Evolutionary conservation across 1,284 basidiomycete genomes (phyloP), one percentile per base, ranked within the genome.

Genomic region (Peniophora sp.): DNA sequence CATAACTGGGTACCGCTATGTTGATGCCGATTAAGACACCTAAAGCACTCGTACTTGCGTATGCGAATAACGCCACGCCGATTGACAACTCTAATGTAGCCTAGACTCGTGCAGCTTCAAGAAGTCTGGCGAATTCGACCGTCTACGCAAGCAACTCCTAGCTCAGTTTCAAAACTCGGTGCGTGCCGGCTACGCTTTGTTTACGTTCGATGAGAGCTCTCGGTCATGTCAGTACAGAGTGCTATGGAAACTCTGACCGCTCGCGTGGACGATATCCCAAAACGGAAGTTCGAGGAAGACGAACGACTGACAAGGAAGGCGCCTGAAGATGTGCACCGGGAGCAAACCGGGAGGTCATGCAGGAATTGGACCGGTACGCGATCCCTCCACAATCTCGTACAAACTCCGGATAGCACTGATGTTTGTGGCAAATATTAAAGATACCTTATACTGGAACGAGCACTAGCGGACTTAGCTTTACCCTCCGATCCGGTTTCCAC

Each of bases 71-170:
- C 27, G 12, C 6, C 6, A 5, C 12, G 12, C 12, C 27, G 5
- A 32, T 5, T 32, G 12, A 12, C 27, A 6, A 32, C 12, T 32
- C 6, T 32, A 32, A 32, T 12, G 12, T 32, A 6, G 27, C 27
- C 6, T 12, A 32, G 27, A 12, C 6, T 32, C 27, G 20, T 34
- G 5, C 61, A 89, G 85, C 58, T 89, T 87, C 71, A 88, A 89
- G 64, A 83, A 83, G 59, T 85, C 84, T 6, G 87, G 86, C 24
- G 84, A 89, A 67, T 89, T 87, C 58, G 85, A 89, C 58, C 78
- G 82, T 36, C 64, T 89, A 53, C 73, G 86, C 47, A 76, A 78
- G 45, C 80, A 88, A 60, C 67, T 89, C 19, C 64, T 89, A 50
- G 59, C 72, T 9, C 71, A 83, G 59, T 87, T 87, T 63, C 78